Base-by-base conservation (phyloP, 2,329 filamentous ascomycete genomes). In the Nigrospora oryzae region DNA sequence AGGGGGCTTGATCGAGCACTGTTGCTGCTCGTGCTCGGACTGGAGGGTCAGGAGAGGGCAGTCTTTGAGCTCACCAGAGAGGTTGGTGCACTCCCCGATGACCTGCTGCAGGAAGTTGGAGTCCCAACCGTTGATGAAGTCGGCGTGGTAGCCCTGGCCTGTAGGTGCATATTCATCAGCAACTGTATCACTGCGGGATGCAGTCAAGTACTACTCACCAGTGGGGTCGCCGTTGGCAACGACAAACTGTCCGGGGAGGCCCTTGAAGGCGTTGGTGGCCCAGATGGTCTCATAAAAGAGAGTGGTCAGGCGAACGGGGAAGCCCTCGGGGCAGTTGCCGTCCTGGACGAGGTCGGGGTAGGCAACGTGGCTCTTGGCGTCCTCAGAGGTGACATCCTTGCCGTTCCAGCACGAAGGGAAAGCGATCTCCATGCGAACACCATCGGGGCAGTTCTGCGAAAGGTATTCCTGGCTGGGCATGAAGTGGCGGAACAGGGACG, bases 381-480 rank as follows among this genome's bases (percentile, higher is more conserved):
- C 71, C 0, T 57, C 46, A 10, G 72, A 73, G 53, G 77, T 74
- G 5, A 68, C 45, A 50, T 83, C 73, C 54, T 79, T 74, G 42
- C 87, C 86, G 56, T 93, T 86, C 84, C 89, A 94, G 75, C 89
- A 95, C 2, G 84, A 89, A 0, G 88, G 87, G 67, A 95, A 95
- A 77, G 88, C 87, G 47, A 94, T 66, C 65, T 95, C 89, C 38
- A 91, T 71, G 39, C 89, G 84, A 38, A 95, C 60, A 47, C 91
- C 91, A 56, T 94, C 76, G n/a, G 68, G 66, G 67, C 91, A 97
- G 66, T 91, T 82, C 44, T 74, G 74, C 58, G 96, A 89, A 33
- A 95, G 73, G 60, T 79, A 94, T 0, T 67, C 65, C 73, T 95
- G 94, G 56, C 84, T 77, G 0, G 91, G 90, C 54, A 96, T 57